Evolutionary conservation across 2,329 filamentous ascomycete genomes (phyloP), one percentile per base, ranked within the genome.

Genomic region (Aureobasidium sp.): DNA sequence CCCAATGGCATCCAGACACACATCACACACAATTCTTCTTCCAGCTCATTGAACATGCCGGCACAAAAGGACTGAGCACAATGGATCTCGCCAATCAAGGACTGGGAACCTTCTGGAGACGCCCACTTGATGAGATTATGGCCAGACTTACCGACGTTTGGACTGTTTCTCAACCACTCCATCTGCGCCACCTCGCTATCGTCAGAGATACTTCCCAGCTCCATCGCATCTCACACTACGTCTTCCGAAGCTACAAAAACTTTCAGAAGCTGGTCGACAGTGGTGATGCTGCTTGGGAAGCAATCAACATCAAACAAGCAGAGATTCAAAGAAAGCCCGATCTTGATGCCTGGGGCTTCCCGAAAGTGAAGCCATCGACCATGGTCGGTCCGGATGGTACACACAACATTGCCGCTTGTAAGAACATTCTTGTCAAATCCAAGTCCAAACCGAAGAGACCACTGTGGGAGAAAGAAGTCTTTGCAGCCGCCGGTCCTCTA

Each of bases 101-200:
- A 6, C 70, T 77, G 45, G 80, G 80, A 8, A 64, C 66, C 8
- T 75, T 79, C 59, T 81, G 76, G 65, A 73, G 72, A 50, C 70
- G 79, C 45, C 76, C 79, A 0, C 61, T 80, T 25, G 80, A 84
- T 60, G 71, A 74, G 25, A 66, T 74, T 17, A 61, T 83, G 19
- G 66, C 65, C 44, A 74, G 78, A 22, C 59, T 84, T 32, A 77
- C 77, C 2, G 74, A 80, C 53, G 68, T 73, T 52, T 82, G 79
- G 75, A 74, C 79, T 51, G 60, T 75, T 14, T 77, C 76, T n/a
- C 81, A 84, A 59, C 80, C 80, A 21, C 65, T 68, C 3, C 74
- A 81, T 62, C 68, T 83, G 19, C 74, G 76, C 16, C 79, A 82
- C 60, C 65, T 81, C 14, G 72, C 76, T 10, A 68, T 84, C 25